Conservation (phyloP, 192 early-diverging fungal species). For the Gonapodya sp. region DNA sequence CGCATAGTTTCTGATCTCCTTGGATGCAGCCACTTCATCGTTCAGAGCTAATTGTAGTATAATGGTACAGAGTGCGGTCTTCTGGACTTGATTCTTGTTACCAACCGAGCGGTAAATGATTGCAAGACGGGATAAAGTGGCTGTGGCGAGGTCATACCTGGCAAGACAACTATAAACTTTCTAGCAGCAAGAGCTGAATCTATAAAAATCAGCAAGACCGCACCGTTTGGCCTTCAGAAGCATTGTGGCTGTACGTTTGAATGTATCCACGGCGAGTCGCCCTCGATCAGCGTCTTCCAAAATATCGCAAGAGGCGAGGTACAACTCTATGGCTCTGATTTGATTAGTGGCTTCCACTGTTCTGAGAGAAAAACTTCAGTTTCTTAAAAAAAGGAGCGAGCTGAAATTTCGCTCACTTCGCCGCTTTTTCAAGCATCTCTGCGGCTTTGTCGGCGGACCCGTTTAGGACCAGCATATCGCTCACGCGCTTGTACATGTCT, state of each 20-base stretch:
- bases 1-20: background rate
- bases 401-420: background rate
- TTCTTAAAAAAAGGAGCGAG: background rate
- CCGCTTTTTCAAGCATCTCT: background rate
- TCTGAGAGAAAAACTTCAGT: too few species aligned
- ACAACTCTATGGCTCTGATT: background rate
- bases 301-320: background rate
- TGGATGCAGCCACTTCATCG: background rate
- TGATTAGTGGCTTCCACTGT: background rate
- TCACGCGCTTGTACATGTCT: background rate
- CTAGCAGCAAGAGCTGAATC: background rate
- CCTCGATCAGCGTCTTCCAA: background rate
- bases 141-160: background rate
- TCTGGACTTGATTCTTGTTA: background rate
- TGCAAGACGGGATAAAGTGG: background rate
- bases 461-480: background rate
- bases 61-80: background rate
- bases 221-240: background rate
- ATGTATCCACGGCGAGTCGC: background rate
- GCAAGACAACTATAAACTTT: background rate
- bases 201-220: background rate
- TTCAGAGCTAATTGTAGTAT: background rate
- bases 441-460: slow-evolving; percentile 7
- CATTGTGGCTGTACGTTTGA: background rate
- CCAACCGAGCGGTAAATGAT: background rate